These are phyloP conservation scores for Antitrichia curtipendula DNA, from an alignment of 225 moss, liverwort and hornwort genomes.

Conservation along the genomic window DNA sequence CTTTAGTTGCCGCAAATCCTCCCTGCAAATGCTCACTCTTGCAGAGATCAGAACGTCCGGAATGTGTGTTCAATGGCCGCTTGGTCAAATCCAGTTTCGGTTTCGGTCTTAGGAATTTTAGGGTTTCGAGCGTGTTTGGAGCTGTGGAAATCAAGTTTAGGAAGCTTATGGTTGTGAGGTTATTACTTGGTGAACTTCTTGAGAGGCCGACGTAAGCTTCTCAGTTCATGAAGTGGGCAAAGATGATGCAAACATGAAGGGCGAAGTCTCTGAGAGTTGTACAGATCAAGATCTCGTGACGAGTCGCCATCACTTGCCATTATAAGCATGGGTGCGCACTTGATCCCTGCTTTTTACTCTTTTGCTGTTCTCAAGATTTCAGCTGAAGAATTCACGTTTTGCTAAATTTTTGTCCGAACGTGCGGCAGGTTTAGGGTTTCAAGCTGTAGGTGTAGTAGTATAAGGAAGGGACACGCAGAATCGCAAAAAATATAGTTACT, in stretches of 20 bases:
- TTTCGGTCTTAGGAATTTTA: not conserved
- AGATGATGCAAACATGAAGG: slow-evolving; percentile 10
- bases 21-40: not conserved
- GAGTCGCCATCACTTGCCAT: not conserved
- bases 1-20: not conserved
- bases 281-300: not conserved
- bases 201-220: not conserved
- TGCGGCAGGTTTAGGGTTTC: not conserved
- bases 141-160: not conserved
- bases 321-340: slow-evolving; percentile 5
- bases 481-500: not conserved
- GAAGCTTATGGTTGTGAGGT: not conserved
- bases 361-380: not conserved
- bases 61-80: not conserved
- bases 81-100: not conserved
- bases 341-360: not conserved
- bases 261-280: not conserved
- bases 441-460: not conserved
- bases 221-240: not conserved
- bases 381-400: not conserved
- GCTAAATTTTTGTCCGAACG: not conserved
- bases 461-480: not conserved
- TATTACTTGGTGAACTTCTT: not conserved
- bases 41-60: not conserved
- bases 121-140: not conserved